A percentile compares a stretch with the other conserved stretches of the same genome.
phyloP scores from a whole-genome alignment of 148 eudicot species.

The Rheum nobile region DNA sequence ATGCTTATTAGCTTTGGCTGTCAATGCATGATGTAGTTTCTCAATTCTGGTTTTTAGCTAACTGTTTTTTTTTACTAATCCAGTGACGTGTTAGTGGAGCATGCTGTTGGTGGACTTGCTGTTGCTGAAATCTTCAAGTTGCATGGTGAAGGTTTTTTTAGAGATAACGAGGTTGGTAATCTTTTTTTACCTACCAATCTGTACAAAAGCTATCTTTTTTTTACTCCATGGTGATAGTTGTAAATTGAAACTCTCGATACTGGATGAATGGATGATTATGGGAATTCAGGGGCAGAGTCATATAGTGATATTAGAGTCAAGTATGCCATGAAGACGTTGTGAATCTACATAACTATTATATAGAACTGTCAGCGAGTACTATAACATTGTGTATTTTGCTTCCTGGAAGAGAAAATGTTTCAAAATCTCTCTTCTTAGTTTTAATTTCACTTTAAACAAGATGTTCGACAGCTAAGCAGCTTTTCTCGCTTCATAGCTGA shows the following conservation, averaged over 20 bases:
- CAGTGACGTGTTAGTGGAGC: constrained; percentile 69
- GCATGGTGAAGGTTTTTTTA: constrained; percentile 78
- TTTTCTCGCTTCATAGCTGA: background rate
- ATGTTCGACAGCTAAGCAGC: background rate
- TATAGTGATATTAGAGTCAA: background rate
- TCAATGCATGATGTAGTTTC: background rate
- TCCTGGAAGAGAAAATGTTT: background rate
- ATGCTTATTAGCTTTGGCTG: background rate
- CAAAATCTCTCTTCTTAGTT: background rate
- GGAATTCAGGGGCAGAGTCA: background rate
- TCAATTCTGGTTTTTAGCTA: background rate
- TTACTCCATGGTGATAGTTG: background rate
- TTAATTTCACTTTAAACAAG: background rate
- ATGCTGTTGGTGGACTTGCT: constrained; percentile 46
- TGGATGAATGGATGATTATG: background rate
- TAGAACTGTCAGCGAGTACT: background rate
- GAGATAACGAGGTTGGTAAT: constrained; percentile 70
- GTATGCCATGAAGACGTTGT: background rate
- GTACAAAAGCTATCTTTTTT: background rate
- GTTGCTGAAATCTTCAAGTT: constrained; percentile 82
- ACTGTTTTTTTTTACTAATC: constrained; percentile 14
- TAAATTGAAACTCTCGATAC: background rate
- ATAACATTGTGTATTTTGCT: background rate
- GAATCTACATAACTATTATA: background rate
- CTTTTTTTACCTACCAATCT: background rate